Evolutionary conservation across 2,329 filamentous ascomycete genomes (phyloP), one percentile per base, ranked within the genome.

Genomic region (Colletotrichum spinosum): DNA sequence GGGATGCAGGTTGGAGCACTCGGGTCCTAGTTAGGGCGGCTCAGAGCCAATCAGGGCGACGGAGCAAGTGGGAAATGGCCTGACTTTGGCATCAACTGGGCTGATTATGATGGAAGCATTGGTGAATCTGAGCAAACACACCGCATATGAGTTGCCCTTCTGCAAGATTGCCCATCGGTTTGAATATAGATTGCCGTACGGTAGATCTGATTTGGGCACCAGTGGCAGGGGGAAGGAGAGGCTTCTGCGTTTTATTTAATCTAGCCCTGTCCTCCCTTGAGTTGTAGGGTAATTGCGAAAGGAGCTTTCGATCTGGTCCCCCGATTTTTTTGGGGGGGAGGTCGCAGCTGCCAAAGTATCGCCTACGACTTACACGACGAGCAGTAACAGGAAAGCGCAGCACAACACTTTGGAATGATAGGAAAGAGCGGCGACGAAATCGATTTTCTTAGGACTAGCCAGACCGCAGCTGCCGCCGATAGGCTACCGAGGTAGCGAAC

Each of bases 71-170:
- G 63, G 53, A 63, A 66, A 60, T 63, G 63, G 63, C 63, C 63
- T 60, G 56, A 66, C 58, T 66, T 66, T 50, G 50, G 58, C 52
- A 49, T 66, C 58, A 45, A 57, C 63, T 66, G 63, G 63, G 52
- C 63, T 66, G 63, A 66, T 66, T 63, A 65, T 65, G 62, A 65
- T 65, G 62, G 60, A 50, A 58, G 50, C 33, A 53, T 53, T 51
- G 52, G 62, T 59, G 54, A 55, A 41, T 62, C 55, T 41, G 35
- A 54, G 55, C 60, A 60, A 55, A 60, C 60, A 64, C 55, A 64
- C 60, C 55, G 55, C 55, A 57, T 34, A 49, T 60, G 13, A 17
- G 60, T 50, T 53, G 15, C 38, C 42, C 10, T 48, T 35, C 46
- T 49, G 42, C 52, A 46, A 54, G 15, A 60, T 55, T 65, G 44